Base-by-base conservation (phyloP, 2,329 filamentous ascomycete genomes). In the Venturia aucupariae region DNA sequence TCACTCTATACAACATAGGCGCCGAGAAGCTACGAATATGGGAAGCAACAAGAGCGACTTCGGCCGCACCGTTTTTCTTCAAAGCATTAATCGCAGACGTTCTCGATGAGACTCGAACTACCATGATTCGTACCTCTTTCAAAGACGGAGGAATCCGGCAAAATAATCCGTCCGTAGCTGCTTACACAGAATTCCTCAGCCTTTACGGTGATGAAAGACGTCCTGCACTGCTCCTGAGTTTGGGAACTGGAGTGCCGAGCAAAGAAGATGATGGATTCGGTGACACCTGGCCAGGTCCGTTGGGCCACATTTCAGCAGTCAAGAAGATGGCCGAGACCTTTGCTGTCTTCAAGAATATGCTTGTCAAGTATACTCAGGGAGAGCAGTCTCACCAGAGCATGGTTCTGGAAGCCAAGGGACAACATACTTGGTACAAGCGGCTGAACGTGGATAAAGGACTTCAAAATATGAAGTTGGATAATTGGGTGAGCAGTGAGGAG, bases 21-120 rank as follows among this genome's bases (percentile, higher is more conserved):
- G 75, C 76, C 6, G 78, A 80, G 65, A 71, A 72, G 51, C 70
- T 81, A 19, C 74, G 76, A 1, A 81, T 84, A 48, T 83, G 80
- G 76, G 71, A 82, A 69, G 81, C 81, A 0, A 81, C 79, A 0
- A 71, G 80, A 8, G 81, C 81, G 1, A 83, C 81, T 0, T 80
- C 78, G 0, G 81, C 81, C 2, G 81, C 81, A 0, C 80, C 81
- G 0, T 81, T 81, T 68, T 81, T 79, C 70, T 81, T 81, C 71
- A 75, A 80, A 57, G 78, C 79, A 73, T 73, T 81, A 11, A 73
- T 76, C 64, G 76, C 77, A 6, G 75, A 79, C 38, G 70, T 80
- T 41, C 72, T 73, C n/a, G 74, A 74, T 27, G 72, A 73, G 51
- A 70, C 72, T 60, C 70, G 69, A 59, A 75, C 74, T 11, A 30